Conservation (phyloP, 148 eudicot genomes). For the Persicaria tinctoria region DNA sequence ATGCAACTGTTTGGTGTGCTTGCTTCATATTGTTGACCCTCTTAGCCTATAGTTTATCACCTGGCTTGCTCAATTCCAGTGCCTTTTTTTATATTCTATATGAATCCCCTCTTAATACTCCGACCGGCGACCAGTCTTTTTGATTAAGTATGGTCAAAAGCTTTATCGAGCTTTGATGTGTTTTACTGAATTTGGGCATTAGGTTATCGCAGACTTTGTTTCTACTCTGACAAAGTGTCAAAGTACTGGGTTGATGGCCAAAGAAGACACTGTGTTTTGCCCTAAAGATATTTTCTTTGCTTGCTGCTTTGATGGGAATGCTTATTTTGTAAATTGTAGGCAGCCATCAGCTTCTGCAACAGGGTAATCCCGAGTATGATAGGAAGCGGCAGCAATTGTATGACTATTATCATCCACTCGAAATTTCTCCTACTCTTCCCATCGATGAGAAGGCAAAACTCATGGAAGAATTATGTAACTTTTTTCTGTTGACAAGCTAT, state of each 20-base stretch:
- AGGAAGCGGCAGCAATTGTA: conserved; percentile 62
- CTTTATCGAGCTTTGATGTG: background rate
- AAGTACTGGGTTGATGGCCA: conserved; percentile 60
- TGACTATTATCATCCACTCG: conserved; percentile 79
- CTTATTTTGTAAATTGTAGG: conserved; percentile 40
- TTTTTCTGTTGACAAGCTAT: conserved; percentile 5
- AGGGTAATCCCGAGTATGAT: conserved; percentile 72
- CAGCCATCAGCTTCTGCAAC: conserved; percentile 85
- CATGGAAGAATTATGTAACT: conserved; percentile 76
- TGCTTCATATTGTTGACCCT: too few species aligned
- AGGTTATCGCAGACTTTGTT: conserved; percentile 97
- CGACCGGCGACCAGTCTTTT: background rate
- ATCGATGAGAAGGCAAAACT: conserved; percentile 74
- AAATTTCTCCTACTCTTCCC: conserved; percentile 82
- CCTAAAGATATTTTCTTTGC: background rate
- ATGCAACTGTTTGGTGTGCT: background rate
- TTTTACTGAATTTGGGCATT: conserved; percentile 7
- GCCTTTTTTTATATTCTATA: background rate
- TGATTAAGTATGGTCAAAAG: background rate
- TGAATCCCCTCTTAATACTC: background rate
- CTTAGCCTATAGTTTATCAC: too few species aligned
- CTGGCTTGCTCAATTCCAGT: too few species aligned
- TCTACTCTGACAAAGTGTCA: conserved; percentile 74
- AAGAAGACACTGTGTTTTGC: conserved; percentile 49
- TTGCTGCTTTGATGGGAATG: conserved; percentile 12